A percentile compares a stretch with the other conserved stretches of the same genome.
Conservation (phyloP, 371 early-diverging fungal genomes). For the Mucor indicus region DNA sequence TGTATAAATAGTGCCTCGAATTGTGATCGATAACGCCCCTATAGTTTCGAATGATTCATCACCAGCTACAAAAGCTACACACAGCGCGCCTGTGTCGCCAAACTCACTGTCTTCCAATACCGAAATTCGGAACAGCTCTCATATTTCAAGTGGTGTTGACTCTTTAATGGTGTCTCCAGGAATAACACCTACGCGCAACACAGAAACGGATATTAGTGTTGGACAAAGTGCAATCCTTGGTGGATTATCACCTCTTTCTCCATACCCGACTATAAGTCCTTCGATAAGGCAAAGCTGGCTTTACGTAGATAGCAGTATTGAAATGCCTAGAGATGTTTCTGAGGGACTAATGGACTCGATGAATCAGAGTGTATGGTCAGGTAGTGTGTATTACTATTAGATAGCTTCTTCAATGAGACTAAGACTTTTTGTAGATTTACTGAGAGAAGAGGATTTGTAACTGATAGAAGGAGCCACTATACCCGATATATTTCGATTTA, state of each 20-base stretch:
- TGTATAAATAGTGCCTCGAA: conserved; percentile 34
- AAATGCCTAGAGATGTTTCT: conserved; percentile 33
- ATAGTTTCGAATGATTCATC: conserved; percentile 7
- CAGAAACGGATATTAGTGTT: conserved; percentile 20
- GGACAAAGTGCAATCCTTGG: conserved; percentile 4
- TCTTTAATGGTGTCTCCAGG: conserved; percentile 18
- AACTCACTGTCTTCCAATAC: conserved; percentile 26
- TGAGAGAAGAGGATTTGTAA: no score
- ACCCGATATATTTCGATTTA: no score
- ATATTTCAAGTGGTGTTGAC: conserved; percentile 9
- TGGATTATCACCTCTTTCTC: conserved; percentile 11
- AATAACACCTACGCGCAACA: conserved; percentile 16
- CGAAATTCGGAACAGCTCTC: conserved; percentile 3
- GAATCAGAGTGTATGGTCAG: conserved; percentile 30
- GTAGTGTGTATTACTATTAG: no score
- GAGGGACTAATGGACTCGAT: conserved; percentile 33
- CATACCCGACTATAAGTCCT: conserved; percentile 18
- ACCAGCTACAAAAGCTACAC: conserved; percentile 9
- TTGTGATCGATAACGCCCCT: conserved; percentile 32
- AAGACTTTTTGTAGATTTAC: no score
- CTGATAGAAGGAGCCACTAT: no score
- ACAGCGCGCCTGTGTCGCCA: conserved; percentile 27
- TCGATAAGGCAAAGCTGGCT: conserved; percentile 25
- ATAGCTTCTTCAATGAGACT: no score
- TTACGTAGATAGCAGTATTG: conserved; percentile 30